Base-by-base conservation (phyloP, 805 yeast genomes). In the Ogataea zsoltii region DNA sequence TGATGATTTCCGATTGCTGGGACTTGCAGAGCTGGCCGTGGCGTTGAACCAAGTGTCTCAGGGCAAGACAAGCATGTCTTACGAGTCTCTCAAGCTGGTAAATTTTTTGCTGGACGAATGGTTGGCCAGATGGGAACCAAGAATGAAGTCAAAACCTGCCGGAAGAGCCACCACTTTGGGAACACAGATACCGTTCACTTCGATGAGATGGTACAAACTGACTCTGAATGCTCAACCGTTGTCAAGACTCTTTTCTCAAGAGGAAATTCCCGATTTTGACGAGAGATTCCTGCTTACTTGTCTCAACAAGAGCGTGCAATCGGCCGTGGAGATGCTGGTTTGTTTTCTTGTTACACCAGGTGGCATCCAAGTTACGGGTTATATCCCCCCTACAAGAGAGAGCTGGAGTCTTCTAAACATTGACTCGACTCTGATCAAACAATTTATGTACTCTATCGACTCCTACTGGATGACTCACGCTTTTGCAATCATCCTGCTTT, bases 381-480 rank as follows among this genome's bases (percentile, higher is more conserved):
- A 42, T 30, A 21, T 49, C 10, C 56, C 56, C 2, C 34, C 41
- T 10, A 44, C 49, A 9, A 21, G 37, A 15, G 51, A 46, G 19
- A 44, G 43, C 23, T 50, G 54, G 54, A 33, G 33, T 17, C 38
- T 38, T 5, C 16, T 50, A 35, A 33, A 26, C 3, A 29, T 40
- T 14, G 42, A 44, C 18, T 17, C 32, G 13, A 21, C n/a, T 16
- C 25, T 37, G 13, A 23, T 51, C 14, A 16, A 41, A 3, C 38
- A 37, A 15, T 53, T 53, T 32, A 25, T 28, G n/a, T 48, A 36
- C 31, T 41, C 53, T 2, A 45, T 48, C 10, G 55, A 53, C 38
- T 50, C 57, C 9, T 50, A 53, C 34, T 53, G 57, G 57, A 48
- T 50, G 51, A 53, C 53, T 3, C 53, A 50, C 41, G 53, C 55